Conservation (phyloP, 768 basidiomycete genomes). For the Tylopilus subfusipes region DNA sequence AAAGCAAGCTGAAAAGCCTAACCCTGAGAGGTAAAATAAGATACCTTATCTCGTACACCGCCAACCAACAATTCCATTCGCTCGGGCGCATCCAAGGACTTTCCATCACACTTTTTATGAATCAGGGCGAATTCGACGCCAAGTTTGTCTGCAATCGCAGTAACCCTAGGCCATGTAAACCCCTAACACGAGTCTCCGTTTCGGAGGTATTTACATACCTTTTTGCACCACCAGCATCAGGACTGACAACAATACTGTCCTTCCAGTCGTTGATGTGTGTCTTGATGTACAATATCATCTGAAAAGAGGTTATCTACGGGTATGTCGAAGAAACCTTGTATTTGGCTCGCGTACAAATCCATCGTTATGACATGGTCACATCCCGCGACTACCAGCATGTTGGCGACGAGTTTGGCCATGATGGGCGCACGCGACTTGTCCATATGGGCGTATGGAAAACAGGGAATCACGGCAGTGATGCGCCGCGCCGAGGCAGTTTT, state of each 20-base stretch:
- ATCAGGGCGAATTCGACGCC: slow-evolving; percentile 94
- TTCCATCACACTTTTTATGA: slow-evolving; percentile 82
- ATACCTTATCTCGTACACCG: slow-evolving; percentile 86
- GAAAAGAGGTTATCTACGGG: slow-evolving; percentile 97
- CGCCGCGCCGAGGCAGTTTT: slow-evolving; percentile 93
- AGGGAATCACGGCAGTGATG: slow-evolving; percentile 97
- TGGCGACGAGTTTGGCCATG: slow-evolving; percentile 96
- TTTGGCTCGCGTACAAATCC: slow-evolving; percentile 96
- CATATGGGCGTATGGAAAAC: slow-evolving; percentile 94
- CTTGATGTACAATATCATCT: slow-evolving; percentile 94
- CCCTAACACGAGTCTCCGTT: background rate
- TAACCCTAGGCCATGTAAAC: slow-evolving; percentile 57
- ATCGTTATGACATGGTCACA: slow-evolving; percentile 99
- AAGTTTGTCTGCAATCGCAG: slow-evolving; percentile 93
- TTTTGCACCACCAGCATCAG: slow-evolving; percentile 98
- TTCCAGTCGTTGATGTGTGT: slow-evolving; percentile 80
- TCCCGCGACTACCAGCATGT: slow-evolving; percentile 95
- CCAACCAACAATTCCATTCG: slow-evolving; percentile 94
- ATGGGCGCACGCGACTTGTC: slow-evolving; percentile 95
- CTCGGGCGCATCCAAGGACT: slow-evolving; percentile 61
- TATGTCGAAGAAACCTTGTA: slow-evolving; percentile 98
- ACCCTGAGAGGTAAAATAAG: background rate
- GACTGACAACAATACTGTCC: slow-evolving; percentile 89
- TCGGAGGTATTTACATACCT: slow-evolving; percentile 52
- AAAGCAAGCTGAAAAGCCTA: slow-evolving; percentile 10